Evolutionary conservation across 2,329 filamentous ascomycete species (phyloP).

Genomic region (Esteya vermicola): DNA sequence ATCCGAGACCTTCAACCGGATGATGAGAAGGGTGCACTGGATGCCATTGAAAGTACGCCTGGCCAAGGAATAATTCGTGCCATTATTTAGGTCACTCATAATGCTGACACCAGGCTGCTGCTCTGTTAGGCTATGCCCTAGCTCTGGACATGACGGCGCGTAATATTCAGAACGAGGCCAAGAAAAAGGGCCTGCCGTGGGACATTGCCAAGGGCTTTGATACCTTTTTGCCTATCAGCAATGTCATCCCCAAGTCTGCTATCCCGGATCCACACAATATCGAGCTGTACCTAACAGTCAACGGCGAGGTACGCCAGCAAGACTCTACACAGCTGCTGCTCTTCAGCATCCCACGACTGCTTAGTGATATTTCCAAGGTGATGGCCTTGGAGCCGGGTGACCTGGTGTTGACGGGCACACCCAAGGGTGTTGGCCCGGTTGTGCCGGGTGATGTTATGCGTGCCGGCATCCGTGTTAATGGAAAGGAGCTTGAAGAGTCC

Average conservation of each 20-base stretch:
- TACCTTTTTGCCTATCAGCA: constrained; percentile 82
- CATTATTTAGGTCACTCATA: too few species aligned
- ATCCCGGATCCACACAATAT: constrained; percentile 82
- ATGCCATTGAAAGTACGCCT: constrained; percentile 73
- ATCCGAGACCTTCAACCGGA: constrained; percentile 60
- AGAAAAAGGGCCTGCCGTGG: constrained; percentile 94
- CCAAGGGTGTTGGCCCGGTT: constrained; percentile 84
- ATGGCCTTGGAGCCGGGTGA: constrained; percentile 91
- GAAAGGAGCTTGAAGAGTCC: constrained; percentile 73
- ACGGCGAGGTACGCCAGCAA: constrained; percentile 61
- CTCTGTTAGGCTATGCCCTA: constrained; percentile 65
- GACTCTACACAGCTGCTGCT: constrained; percentile 93
- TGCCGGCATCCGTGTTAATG: constrained; percentile 65
- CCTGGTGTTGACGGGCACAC: constrained; percentile 90
- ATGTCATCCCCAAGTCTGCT: constrained; percentile 62
- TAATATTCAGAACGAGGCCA: constrained; percentile 91
- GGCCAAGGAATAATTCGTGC: constrained; percentile 30
- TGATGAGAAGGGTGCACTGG: constrained; percentile 64
- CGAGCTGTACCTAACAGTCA: constrained; percentile 75
- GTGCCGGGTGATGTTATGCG: constrained; percentile 76
- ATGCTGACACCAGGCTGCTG: too few species aligned
- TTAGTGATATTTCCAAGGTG: constrained; percentile 85
- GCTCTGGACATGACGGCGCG: constrained; percentile 96
- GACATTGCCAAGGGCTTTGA: constrained; percentile 95
- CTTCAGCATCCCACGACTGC: constrained; percentile 72